Evolutionary conservation across 495 filamentous ascomycete genomes (phyloP).

Genomic region (Talaromyces ruber): DNA sequence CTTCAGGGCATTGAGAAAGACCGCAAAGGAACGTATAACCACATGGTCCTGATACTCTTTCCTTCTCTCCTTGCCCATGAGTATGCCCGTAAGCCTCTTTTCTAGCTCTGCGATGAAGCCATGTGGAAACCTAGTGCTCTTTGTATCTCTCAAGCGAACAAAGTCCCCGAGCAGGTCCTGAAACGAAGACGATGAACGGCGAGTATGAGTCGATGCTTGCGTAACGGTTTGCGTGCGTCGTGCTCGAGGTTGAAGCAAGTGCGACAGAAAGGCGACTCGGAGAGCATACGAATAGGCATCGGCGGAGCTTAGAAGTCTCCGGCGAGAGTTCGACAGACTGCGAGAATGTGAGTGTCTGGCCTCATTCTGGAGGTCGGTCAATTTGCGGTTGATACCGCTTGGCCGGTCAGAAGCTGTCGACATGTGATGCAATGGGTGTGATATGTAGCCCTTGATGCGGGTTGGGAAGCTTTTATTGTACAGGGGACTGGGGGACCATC

Average conservation of each 20-base stretch:
- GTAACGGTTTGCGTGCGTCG: slow-evolving; percentile 78
- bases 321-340: slow-evolving; percentile 40
- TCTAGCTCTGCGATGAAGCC: slow-evolving; percentile 64
- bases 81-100: slow-evolving; percentile 56
- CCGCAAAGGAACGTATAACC: slow-evolving; percentile 76
- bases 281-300: slow-evolving; percentile 88
- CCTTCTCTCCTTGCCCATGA: slow-evolving; percentile 62
- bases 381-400: slow-evolving; percentile 44
- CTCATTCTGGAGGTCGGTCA: slow-evolving; percentile 49
- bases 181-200: slow-evolving; percentile 61
- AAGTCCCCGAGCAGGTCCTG: slow-evolving; percentile 69
- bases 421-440: slow-evolving; percentile 22
- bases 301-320: slow-evolving; percentile 45
- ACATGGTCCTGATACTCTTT: slow-evolving; percentile 68
- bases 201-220: slow-evolving; percentile 49
- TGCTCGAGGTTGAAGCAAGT: slow-evolving; percentile 84
- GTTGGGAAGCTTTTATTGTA: neutral
- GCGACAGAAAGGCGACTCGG: slow-evolving; percentile 83
- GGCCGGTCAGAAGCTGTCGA: slow-evolving; percentile 47
- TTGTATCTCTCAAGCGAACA: slow-evolving; percentile 62
- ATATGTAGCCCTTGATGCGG: neutral
- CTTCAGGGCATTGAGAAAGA: slow-evolving; percentile 68
- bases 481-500: slow-evolving; percentile 2
- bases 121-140: slow-evolving; percentile 72
- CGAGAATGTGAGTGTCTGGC: slow-evolving; percentile 36